phyloP scores from a whole-genome alignment of 2,329 filamentous ascomycete species.

The Ambrosiella cleistominuta region DNA sequence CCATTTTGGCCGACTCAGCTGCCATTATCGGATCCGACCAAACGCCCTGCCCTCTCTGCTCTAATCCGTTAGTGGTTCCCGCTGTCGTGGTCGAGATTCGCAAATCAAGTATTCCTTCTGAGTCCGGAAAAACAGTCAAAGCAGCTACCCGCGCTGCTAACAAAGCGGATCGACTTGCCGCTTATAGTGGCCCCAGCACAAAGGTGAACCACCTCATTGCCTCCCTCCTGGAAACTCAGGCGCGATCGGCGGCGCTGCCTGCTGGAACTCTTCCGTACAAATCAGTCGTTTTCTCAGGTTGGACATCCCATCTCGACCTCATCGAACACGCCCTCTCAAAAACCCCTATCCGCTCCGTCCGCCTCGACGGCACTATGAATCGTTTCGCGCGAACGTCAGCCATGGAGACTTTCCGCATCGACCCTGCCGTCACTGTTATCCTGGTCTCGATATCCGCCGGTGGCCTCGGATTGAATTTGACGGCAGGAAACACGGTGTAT shows the following conservation, averaged over 20 bases:
- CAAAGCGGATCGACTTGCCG: slow-evolving; percentile 22
- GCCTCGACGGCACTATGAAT: slow-evolving; percentile 83
- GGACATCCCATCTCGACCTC: slow-evolving; percentile 86
- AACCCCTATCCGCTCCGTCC: slow-evolving; percentile 48
- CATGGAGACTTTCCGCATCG: slow-evolving; percentile 60
- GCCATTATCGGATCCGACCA: slow-evolving; percentile 20
- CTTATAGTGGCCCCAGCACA: slow-evolving; percentile 74
- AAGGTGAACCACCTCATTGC: slow-evolving; percentile 72
- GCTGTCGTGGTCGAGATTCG: slow-evolving; percentile 50
- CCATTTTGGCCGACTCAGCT: slow-evolving; percentile 25
- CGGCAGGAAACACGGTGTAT: slow-evolving; percentile 69
- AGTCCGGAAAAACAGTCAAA: slow-evolving; percentile 19
- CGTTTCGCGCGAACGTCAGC: slow-evolving; percentile 56
- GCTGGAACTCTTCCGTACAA: slow-evolving; percentile 62
- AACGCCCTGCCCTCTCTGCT: slow-evolving; percentile 52
- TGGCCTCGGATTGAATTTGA: slow-evolving; percentile 80
- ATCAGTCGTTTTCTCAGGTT: slow-evolving; percentile 88
- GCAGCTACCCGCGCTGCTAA: slow-evolving; percentile 2
- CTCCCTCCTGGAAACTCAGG: slow-evolving; percentile 50
- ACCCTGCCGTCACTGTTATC: slow-evolving; percentile 56
- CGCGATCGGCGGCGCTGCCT: slow-evolving; percentile 34
- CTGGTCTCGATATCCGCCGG: slow-evolving; percentile 86
- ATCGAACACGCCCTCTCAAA: slow-evolving; percentile 65
- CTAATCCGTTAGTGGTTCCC: slow-evolving; percentile 34
- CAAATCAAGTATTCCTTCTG: slow-evolving; percentile 37